Conservation (phyloP, 305 asterid genomes). For the Salvia sclarea region DNA sequence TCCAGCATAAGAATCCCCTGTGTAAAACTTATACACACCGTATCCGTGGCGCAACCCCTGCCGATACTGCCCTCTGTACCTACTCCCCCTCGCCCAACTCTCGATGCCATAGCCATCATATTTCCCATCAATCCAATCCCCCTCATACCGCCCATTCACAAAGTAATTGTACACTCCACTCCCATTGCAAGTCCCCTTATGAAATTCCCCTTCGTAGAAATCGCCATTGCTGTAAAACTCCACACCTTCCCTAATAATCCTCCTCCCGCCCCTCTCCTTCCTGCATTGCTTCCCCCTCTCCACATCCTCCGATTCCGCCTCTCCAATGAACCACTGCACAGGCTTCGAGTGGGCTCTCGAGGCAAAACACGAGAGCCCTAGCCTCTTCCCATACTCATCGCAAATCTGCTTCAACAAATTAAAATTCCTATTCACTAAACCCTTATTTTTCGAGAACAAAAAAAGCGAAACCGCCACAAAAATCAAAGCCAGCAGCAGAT, state of each 20-base stretch:
- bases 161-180: conserved; percentile 92
- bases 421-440: conserved; percentile 40
- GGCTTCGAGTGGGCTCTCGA: conserved; percentile 50
- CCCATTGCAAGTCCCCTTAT: conserved; percentile 81
- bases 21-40: conserved; percentile 76
- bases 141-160: conserved; percentile 86
- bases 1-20: conserved; percentile 82
- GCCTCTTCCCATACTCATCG: conserved; percentile 41
- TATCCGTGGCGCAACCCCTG: conserved; percentile 84
- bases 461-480: conserved; percentile 67
- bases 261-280: conserved; percentile 25
- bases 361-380: conserved; percentile 40
- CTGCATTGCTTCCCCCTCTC: conserved; percentile 20
- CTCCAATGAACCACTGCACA: conserved; percentile 92
- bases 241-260: conserved; percentile 65
- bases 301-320: conserved; percentile 34
- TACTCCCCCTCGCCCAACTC: conserved; percentile 93
- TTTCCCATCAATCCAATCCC: conserved; percentile 91
- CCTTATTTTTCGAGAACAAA: conserved; percentile 50
- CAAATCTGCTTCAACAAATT: conserved; percentile 39
- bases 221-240: conserved; percentile 90
- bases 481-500: conserved; percentile 55
- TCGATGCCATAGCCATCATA: conserved; percentile 94
- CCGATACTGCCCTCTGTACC: conserved; percentile 81
- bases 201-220: conserved; percentile 90